Percentiles rank a stretch among this genome's conserved stretches.
Evolutionary conservation across 176 grass and related monocot species (phyloP).

Genomic region (Oryza rufipogon): DNA sequence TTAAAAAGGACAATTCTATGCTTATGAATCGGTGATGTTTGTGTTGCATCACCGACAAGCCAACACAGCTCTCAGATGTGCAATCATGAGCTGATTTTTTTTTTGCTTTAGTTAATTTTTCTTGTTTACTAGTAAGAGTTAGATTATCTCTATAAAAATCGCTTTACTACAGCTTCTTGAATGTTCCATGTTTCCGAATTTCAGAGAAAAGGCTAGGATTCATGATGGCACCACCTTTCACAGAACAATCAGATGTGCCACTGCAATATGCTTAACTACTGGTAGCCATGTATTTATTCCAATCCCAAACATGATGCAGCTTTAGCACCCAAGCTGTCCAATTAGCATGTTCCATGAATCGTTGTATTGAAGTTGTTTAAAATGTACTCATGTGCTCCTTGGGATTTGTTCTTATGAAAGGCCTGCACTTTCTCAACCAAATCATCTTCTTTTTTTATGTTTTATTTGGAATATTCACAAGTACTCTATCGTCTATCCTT

Average conservation of each 20-base stretch:
- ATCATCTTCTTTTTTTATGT: neutral
- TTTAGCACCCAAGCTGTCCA: constrained; percentile 11
- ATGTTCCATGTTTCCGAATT: neutral
- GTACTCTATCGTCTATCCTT: neutral
- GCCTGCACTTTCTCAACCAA: neutral
- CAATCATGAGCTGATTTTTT: constrained; percentile 18
- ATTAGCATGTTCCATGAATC: neutral
- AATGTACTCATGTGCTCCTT: neutral
- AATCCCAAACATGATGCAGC: constrained; percentile 2
- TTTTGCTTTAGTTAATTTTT: neutral
- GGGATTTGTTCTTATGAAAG: neutral
- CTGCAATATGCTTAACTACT: neutral
- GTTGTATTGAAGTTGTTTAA: constrained; percentile 3
- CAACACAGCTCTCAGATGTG: constrained; percentile 20
- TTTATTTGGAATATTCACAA: neutral
- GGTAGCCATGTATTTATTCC: neutral
- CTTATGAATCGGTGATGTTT: too few relatives aligned
- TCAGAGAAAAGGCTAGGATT: constrained; percentile 16
- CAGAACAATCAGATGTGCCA: neutral
- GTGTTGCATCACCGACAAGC: constrained; percentile 36
- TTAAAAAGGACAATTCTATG: too few relatives aligned
- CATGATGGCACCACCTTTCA: constrained; percentile 36
- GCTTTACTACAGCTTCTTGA: neutral
- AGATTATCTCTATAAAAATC: neutral
- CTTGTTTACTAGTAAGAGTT: neutral